These are phyloP conservation scores for Periconia sp. DNA, from an alignment of 2,329 filamentous ascomycete genomes.

Conservation along the genomic window DNA sequence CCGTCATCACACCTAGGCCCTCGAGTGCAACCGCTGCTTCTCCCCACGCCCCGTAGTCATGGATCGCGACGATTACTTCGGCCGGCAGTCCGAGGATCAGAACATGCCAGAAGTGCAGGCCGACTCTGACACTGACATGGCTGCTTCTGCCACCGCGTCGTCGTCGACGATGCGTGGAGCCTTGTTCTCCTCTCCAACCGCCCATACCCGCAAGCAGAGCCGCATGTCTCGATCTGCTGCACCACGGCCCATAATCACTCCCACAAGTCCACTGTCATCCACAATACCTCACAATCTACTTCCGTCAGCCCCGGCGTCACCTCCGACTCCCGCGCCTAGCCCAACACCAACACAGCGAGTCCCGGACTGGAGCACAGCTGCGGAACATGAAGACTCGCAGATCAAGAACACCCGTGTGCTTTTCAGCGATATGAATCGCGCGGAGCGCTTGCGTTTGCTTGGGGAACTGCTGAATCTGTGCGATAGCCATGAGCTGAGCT, in stretches of 20 bases:
- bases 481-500: constrained; percentile 92
- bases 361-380: constrained; percentile 78
- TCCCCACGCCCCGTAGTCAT: constrained; percentile 25
- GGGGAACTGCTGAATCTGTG: constrained; percentile 91
- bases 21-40: constrained; percentile 10
- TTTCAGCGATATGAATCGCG: constrained; percentile 77
- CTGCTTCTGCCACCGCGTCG: constrained; percentile 38
- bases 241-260: constrained; percentile 56
- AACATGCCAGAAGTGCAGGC: constrained; percentile 26
- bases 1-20: constrained; percentile 3
- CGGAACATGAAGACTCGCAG: constrained; percentile 82
- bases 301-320: constrained; percentile 68
- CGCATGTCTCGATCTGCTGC: constrained; percentile 50
- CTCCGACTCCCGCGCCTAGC: constrained; percentile 71
- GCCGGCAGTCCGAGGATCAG: constrained; percentile 24
- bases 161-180: constrained; percentile 34
- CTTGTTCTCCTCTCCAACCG: constrained; percentile 44
- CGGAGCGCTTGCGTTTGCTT: constrained; percentile 79
- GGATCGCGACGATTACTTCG: constrained; percentile 44
- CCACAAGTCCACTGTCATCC: constrained; percentile 55
- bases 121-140: constrained; percentile 46
- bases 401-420: constrained; percentile 78
- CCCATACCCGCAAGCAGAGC: constrained; percentile 45
- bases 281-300: constrained; percentile 65
- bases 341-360: constrained; percentile 67